Base-by-base conservation (phyloP, 1,284 basidiomycete genomes). In the Ceratobasidium sp. region DNA sequence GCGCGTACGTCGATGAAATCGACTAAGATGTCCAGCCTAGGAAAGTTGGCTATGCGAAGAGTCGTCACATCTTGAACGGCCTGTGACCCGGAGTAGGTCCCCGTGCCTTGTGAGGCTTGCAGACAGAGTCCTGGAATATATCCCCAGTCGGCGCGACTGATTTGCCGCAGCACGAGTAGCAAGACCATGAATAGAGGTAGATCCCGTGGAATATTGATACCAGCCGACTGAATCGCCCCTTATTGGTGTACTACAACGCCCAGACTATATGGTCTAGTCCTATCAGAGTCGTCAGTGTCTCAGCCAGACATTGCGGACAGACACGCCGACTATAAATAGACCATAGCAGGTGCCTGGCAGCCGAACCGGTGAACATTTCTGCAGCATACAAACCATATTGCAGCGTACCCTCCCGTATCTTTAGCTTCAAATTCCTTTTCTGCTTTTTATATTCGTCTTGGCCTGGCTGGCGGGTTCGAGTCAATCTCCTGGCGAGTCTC, bases 201-300 rank as follows among this genome's bases (percentile, higher is more conserved):
- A 37, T 69, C 56, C n/a, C 29, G 19, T 14, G 61, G 37, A 39
- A 75, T 56, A 43, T 71, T 14, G 37, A 75, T 46, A 7, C 74
- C 74, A 14, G 11, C 19, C 22, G 74, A 43, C 37, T 61, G 65
- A 31, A 75, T 69, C 16, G 65, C 37, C 19, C 74, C 66, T 27
- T 75, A 53, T 3, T 53, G 66, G 54, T 75, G 48, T 75, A 75
- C 64, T 64, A 56, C 74, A 64, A 74, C 9, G 56, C 51, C 39
- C 51, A 53, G 8, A 41, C 37, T 1, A 24, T 37, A 5, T 37
- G 1, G 24, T 58, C 66, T 69, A 48, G 19, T 6, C 58, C 16
- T 19, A 13, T 1, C 3, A 22, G 29, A 34, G 2, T 34, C 22
- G 13, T 56, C 13, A 56, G 53, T 29, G 3, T 9, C 8, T 8